Percentiles rank a stretch among this genome's conserved stretches.
Evolutionary conservation across 2,329 filamentous ascomycete genomes (phyloP).

Genomic region (Colletotrichum lentis): DNA sequence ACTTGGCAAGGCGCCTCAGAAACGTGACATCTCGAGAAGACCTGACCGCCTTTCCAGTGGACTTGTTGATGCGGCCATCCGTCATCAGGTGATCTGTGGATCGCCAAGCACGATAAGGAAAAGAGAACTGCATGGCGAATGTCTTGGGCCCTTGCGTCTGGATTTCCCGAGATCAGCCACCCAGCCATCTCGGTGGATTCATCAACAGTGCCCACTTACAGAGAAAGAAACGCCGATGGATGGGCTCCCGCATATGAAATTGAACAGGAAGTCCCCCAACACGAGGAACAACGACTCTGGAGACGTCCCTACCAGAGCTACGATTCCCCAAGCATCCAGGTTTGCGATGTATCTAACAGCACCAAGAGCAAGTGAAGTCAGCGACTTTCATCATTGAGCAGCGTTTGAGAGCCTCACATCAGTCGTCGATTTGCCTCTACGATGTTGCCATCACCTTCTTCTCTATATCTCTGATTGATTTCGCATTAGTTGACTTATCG

Average conservation of each 20-base stretch:
- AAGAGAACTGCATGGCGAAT: not conserved
- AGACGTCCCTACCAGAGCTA: not conserved
- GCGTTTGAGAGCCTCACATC: not conserved
- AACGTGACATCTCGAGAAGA: not conserved
- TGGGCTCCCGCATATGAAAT: not conserved
- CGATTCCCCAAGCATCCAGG: not conserved
- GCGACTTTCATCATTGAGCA: not conserved
- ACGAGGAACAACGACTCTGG: not conserved
- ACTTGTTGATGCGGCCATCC: not conserved
- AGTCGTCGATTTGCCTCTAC: not conserved
- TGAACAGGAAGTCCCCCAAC: not conserved
- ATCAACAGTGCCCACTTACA: not conserved
- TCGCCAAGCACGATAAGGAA: constrained; percentile 11
- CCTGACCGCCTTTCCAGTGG: not conserved
- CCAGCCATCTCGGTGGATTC: fast-evolving
- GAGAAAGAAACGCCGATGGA: not conserved
- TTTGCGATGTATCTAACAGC: not conserved
- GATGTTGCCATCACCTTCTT: not conserved
- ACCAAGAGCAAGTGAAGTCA: too few relatives aligned
- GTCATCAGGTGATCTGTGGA: not conserved
- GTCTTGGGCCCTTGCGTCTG: not conserved
- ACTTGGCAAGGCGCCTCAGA: not conserved
- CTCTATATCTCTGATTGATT: not conserved
- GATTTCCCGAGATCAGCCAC: not conserved
- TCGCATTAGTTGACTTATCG: not conserved